phyloP scores from a whole-genome alignment of 805 yeast genomes.

The Tetrapisispora pingtungensis region DNA sequence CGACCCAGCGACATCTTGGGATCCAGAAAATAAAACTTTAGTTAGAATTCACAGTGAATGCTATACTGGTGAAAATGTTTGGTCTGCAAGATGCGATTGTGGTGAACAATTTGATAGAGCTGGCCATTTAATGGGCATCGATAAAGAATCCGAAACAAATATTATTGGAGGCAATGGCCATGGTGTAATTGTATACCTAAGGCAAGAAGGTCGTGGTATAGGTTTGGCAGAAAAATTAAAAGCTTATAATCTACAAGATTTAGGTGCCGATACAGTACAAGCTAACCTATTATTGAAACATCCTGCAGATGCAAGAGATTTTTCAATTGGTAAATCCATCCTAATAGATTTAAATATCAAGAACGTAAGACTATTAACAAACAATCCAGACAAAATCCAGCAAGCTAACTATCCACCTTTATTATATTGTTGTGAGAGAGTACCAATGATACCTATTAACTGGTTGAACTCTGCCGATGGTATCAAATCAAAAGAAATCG shows the following conservation, averaged over 20 bases:
- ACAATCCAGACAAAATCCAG: constrained; percentile 90
- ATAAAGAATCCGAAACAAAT: constrained; percentile 19
- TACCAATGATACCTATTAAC: constrained; percentile 94
- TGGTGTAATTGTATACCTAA: constrained; percentile 88
- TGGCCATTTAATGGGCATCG: constrained; percentile 64
- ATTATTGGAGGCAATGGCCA: constrained; percentile 56
- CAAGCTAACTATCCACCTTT: constrained; percentile 85
- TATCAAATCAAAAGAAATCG: constrained; percentile 74
- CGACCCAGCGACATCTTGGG: constrained; percentile 18
- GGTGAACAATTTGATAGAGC: constrained; percentile 99
- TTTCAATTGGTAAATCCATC: constrained; percentile 89
- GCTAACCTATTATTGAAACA: constrained; percentile 88
- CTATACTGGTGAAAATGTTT: constrained; percentile 97
- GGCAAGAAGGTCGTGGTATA: constrained; percentile 98
- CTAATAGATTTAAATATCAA: constrained; percentile 68
- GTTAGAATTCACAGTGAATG: constrained; percentile 95
- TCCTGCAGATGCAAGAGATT: constrained; percentile 96
- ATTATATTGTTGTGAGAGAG: constrained; percentile 73
- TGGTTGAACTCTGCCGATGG: constrained; percentile 63
- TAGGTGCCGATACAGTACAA: constrained; percentile 97
- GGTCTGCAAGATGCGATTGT: constrained; percentile 98
- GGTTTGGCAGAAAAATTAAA: constrained; percentile 96
- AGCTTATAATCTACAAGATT: constrained; percentile 92
- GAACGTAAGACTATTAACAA: constrained; percentile 71
- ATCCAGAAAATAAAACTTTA: constrained; percentile 34